These are phyloP conservation scores for Myxozyma geophila DNA, from an alignment of 805 yeast species.

Conservation along the genomic window DNA sequence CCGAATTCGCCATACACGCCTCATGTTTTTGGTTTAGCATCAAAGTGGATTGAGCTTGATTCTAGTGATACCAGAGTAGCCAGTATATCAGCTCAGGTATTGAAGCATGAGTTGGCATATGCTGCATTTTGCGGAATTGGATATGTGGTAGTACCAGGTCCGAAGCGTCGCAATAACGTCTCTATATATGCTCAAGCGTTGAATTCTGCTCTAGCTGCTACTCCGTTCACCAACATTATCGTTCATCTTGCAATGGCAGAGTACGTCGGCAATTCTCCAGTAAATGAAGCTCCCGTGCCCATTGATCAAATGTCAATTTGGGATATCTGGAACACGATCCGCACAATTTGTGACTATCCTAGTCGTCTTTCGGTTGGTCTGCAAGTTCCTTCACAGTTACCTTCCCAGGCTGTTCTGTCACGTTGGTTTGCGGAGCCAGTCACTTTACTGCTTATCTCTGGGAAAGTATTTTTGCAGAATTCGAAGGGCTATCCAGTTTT, in stretches of 20 bases:
- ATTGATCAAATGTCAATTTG: conserved; percentile 63
- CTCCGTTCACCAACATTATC: conserved; percentile 35
- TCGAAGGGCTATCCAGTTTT: conserved; percentile 68
- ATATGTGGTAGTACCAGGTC: conserved; percentile 65
- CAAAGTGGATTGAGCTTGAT: conserved; percentile 75
- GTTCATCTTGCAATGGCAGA: conserved; percentile 42
- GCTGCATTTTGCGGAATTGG: conserved; percentile 63
- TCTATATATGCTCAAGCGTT: conserved; percentile 55
- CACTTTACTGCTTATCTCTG: conserved; percentile 58
- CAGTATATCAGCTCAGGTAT: conserved; percentile 60
- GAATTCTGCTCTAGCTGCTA: conserved; percentile 43
- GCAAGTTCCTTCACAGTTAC: conserved; percentile 67
- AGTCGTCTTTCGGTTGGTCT: conserved; percentile 67
- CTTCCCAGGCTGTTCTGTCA: conserved; percentile 56
- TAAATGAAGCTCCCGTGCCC: conserved; percentile 6
- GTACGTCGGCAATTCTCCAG: conserved; percentile 34
- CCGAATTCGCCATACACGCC: conserved; percentile 22
- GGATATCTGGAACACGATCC: conserved; percentile 74
- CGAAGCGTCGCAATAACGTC: conserved; percentile 58
- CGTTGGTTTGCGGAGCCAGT: conserved; percentile 76
- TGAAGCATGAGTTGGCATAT: conserved; percentile 61
- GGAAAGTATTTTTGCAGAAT: conserved; percentile 61
- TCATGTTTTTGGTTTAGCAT: conserved; percentile 54
- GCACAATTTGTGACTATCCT: conserved; percentile 60
- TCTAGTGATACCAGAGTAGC: conserved; percentile 55